Base-by-base conservation (phyloP, 306 rosid genomes). In the Cicer arietinum region DNA sequence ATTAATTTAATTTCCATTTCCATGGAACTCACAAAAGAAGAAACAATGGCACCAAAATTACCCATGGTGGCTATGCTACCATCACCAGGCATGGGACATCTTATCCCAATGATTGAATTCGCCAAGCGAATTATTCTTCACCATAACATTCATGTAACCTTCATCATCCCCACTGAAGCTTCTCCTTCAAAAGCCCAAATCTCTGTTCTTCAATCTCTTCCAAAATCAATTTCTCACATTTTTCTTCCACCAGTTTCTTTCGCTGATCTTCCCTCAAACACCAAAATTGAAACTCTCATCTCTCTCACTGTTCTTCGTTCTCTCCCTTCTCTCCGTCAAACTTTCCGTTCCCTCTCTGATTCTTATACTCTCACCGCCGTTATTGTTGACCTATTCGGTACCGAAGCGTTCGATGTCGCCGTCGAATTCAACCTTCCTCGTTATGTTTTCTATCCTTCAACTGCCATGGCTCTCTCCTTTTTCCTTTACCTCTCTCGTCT, bases 11-110 rank as follows among this genome's bases (percentile, higher is more conserved):
- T 17, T n/a, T 25, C 67, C 85, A 89, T 89, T n/a, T 25, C 67
- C 85, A 89, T 89, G 94, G 86, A 83, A 77, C 1, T 54, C 2
- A 48, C 71, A n/a, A 67, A 78, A 17, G 56, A 72, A 64, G 25
- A 53, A 72, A 3, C 13, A 12, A 25, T 64, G 8, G 14, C 46
- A 6, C 40, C n/a, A 25, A 0, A 57, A 25, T 71, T 73, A 2
- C 56, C 91, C 0, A 77, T 79, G 62, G 68, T 92, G 40, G 94
- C 74, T 0, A 79, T 92, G 54, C 3, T 89, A 0, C 96, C 98
- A 2, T 83, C 82, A 2, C 98, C 92, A 0, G 96, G 98, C 6
- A 92, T 92, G 96, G 98, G 98, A 1, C 98, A 92, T 69, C 84
- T 92, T 2, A 92, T 92, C 35, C 98, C 98, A 0, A 86, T 92